phyloP scores from a whole-genome alignment of 345 rosid species.

The Euphorbia tirucalli region DNA sequence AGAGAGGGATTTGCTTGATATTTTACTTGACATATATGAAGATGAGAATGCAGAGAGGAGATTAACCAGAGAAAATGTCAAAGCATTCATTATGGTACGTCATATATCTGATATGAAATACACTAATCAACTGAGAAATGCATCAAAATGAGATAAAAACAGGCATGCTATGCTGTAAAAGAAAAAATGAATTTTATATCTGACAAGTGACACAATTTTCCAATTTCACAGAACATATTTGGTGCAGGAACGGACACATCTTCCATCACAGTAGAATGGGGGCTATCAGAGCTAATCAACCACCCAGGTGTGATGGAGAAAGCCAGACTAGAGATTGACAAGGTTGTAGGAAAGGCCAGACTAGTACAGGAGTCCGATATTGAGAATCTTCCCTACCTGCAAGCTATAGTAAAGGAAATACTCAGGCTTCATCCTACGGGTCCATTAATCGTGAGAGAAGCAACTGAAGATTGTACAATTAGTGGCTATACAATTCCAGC shows the following conservation, averaged over 20 bases:
- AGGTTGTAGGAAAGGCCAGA: conserved; percentile 50
- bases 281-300: conserved; percentile 65
- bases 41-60: conserved; percentile 58
- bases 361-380: conserved; percentile 56
- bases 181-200: too few relatives aligned
- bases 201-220: not conserved
- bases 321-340: conserved; percentile 50
- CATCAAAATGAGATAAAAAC: not conserved
- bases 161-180: not conserved
- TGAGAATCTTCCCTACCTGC: conserved; percentile 52
- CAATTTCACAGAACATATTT: conserved; percentile 40
- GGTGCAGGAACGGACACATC: conserved; percentile 58
- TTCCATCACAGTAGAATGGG: conserved; percentile 61
- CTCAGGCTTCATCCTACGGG: conserved; percentile 68
- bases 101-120: not conserved
- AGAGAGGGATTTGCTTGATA: conserved; percentile 52
- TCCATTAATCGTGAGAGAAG: conserved; percentile 22
- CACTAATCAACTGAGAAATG: not conserved
- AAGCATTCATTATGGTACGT: conserved; percentile 74
- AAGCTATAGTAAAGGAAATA: conserved; percentile 61
- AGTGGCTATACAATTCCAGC: conserved; percentile 23
- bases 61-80: conserved; percentile 63
- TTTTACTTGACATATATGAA: conserved; percentile 61
- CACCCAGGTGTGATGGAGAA: conserved; percentile 60
- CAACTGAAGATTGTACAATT: conserved; percentile 13